Base-by-base conservation (phyloP, 768 basidiomycete genomes). In the Paxillus rubicundulus region DNA sequence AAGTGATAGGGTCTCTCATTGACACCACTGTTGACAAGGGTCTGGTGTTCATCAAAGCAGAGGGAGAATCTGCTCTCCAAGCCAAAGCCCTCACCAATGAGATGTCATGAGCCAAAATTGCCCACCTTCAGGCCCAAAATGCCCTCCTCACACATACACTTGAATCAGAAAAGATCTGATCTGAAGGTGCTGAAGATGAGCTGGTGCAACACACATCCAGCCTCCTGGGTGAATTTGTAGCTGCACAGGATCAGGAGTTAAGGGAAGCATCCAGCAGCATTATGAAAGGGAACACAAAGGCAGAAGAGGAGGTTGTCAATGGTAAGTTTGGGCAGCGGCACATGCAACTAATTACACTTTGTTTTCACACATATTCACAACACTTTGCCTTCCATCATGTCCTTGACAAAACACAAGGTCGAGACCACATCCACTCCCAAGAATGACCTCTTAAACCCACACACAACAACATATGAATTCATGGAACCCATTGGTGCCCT, bases 401-500 rank as follows among this genome's bases (percentile, higher is more conserved):
- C 65, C 39, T 45, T 58, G 27, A 56, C 49, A 33, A 60, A 62
- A 45, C 30, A 53, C 2, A 41, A 42, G 53, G 38, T 39, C 21
- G 45, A 44, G 18, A 32, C 54, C 20, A 28, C 34, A 21, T n/a
- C n/a, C n/a, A n/a, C n/a, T n/a, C 40, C 40, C 9, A 47, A 21
- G 33, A 61, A 59, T 60, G 66, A 58, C 27, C 68, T 81, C 52
- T 72, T 86, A 61, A 90, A 90, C 58, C 90, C 89, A 0, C 77
- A 77, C 46, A 87, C 92, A 30, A 82, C 74, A 0, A 67, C 74
- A 38, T 93, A 87, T 69, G 92, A 95, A 64, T 95, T 95, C 64
- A 66, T 89, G 41, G 92, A 92, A 0, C 90, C 91, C 3, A 81
- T 79, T 5, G 92, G 92, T 4, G 89, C 92, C 0, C 61, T 86